Percentiles rank a stretch among this genome's conserved stretches.
phyloP scores from a whole-genome alignment of 2,329 filamentous ascomycete genomes.

The Aspergillus flavus region DNA sequence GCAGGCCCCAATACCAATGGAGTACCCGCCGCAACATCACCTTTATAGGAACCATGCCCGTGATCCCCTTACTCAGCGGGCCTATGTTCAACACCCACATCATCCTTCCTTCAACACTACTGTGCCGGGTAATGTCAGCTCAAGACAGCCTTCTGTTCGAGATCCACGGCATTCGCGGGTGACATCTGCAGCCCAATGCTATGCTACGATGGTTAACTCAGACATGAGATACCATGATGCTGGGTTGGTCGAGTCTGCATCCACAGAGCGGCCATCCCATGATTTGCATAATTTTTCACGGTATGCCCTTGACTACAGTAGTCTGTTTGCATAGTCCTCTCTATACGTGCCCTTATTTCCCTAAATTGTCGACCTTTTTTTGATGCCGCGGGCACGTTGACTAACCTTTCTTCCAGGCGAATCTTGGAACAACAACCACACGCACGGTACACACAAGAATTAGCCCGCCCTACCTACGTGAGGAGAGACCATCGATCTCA shows the following conservation, averaged over 20 bases:
- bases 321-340: neutral
- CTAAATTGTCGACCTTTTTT: neutral
- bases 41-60: conserved; percentile 17
- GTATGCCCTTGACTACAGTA: conserved; percentile 21
- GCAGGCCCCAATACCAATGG: conserved; percentile 25
- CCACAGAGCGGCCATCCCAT: conserved; percentile 19
- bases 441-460: conserved; percentile 22
- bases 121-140: conserved; percentile 15
- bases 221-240: conserved; percentile 6
- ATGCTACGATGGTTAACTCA: conserved; percentile 15
- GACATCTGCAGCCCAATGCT: conserved; percentile 17
- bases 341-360: neutral
- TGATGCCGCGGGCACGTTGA: conserved; percentile 10
- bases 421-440: conserved; percentile 16
- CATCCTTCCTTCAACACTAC: conserved; percentile 18
- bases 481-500: conserved; percentile 25
- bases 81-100: conserved; percentile 13
- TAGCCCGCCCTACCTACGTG: conserved; percentile 27
- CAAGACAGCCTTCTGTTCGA: conserved; percentile 16
- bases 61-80: conserved; percentile 20
- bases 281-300: conserved; percentile 21
- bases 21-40: conserved; percentile 22
- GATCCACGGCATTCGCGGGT: conserved; percentile 15
- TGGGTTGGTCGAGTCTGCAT: conserved; percentile 10
- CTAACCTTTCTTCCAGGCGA: conserved; percentile 22